Conservation (phyloP, 2,329 filamentous ascomycete genomes). For the Colletotrichum salicis region DNA sequence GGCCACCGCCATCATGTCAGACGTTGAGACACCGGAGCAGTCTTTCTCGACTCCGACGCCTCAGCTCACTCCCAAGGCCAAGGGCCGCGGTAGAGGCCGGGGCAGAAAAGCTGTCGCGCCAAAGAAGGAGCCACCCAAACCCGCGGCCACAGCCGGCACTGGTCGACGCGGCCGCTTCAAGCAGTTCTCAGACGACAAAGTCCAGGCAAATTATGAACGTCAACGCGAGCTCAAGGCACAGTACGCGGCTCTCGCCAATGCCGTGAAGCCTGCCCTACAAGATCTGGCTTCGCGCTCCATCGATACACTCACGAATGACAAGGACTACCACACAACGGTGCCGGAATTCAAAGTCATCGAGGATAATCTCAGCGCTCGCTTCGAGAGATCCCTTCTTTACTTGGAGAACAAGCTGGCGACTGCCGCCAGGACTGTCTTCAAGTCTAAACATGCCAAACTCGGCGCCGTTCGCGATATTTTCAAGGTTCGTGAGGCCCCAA, state of each 20-base stretch:
- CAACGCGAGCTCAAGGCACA: constrained; percentile 74
- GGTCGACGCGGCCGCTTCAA: constrained; percentile 64
- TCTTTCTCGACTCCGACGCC: constrained; percentile 34
- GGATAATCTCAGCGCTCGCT: constrained; percentile 55
- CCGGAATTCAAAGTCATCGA: constrained; percentile 64
- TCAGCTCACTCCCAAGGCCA: constrained; percentile 38
- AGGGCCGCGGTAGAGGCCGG: constrained; percentile 37
- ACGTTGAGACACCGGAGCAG: constrained; percentile 36
- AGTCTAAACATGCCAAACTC: constrained; percentile 52
- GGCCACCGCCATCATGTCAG: constrained; percentile 44
- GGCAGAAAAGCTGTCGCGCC: constrained; percentile 36
- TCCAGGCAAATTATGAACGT: constrained; percentile 70
- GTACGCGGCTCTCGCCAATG: constrained; percentile 71
- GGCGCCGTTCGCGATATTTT: constrained; percentile 48
- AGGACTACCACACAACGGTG: constrained; percentile 62
- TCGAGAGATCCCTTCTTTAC: constrained; percentile 45
- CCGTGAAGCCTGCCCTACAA: constrained; percentile 72
- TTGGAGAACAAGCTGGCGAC: constrained; percentile 43
- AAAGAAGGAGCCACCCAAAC: constrained; percentile 45
- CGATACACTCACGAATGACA: constrained; percentile 65
- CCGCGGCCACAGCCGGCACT: constrained; percentile 47
- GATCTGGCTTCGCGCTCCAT: constrained; percentile 72
- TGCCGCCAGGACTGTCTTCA: constrained; percentile 43
- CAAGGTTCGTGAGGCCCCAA: constrained; percentile 47
- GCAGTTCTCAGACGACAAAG: constrained; percentile 63